Base-by-base conservation (phyloP, 768 basidiomycete genomes). In the Collybiopsis confluens region DNA sequence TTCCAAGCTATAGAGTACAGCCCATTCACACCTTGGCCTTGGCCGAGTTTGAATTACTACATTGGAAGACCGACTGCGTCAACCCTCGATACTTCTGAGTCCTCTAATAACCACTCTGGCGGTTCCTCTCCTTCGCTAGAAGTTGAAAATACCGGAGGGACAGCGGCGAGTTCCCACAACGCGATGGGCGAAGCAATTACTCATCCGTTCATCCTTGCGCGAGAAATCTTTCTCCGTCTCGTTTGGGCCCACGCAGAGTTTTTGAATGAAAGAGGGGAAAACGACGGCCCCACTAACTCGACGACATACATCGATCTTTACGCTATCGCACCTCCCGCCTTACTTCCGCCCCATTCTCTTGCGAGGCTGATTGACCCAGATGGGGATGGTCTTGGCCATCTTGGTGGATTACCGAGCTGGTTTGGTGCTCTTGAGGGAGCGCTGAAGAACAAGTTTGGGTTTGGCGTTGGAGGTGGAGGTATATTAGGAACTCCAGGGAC, bases 381-480 rank as follows among this genome's bases (percentile, higher is more conserved):
- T 15, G 47, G 47, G 37, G 47, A 48, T 48, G 47, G 47, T 37
- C 20, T 48, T 13, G 47, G 47, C 26, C 47, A 48, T 23, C 47
- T 48, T 13, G 33, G 47, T 37, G 47, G 47, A 7, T 20, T 48
- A 37, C 47, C 47, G 21, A 48, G 37, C 9, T 48, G 47, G 47
- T 48, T 48, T 15, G 35, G 15, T 15, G 21, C 33, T 7, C 47
- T 48, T 20, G 47, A 48, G 37, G 47, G 21, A 4, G 21, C 36
- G n/a, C n/a, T 48, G 11, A 48, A 48, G 37, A 30, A 35, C 2
- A 35, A 36, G 24, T 33, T 48, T 23, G 47, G 47, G 13, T 37
- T 37, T 26, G 47, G 47, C n/a, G 23, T 20, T 21, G 38, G 38
- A 40, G 38, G 16, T 20, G 38, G 38, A 40, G n/a, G n/a, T n/a